Conservation (phyloP, 805 yeast genomes). For the Ogataea wickerhamii region DNA sequence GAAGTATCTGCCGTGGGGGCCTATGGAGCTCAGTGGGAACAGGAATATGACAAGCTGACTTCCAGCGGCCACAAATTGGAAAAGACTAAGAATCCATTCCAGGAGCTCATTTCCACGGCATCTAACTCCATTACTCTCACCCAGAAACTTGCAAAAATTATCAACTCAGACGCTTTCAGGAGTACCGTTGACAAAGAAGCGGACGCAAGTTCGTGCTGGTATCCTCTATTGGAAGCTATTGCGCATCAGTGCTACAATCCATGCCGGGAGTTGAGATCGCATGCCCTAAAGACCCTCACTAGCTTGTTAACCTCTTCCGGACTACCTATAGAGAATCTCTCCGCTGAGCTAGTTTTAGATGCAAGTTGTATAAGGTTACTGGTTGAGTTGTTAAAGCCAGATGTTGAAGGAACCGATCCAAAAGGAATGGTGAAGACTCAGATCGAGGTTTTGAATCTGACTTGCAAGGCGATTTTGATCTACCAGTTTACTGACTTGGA, state of each 20-base stretch:
- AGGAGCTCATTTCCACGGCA: conserved; percentile 54
- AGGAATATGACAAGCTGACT: conserved; percentile 46
- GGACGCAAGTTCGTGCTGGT: conserved; percentile 35
- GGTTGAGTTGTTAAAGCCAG: conserved; percentile 62
- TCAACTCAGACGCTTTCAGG: conserved; percentile 32
- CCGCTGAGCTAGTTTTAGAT: conserved; percentile 60
- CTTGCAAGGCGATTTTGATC: conserved; percentile 51
- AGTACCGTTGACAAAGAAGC: conserved; percentile 30
- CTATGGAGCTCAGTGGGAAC: conserved; percentile 72
- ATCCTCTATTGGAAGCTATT: conserved; percentile 73
- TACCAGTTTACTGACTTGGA: conserved; percentile 27
- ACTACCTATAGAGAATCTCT: conserved; percentile 33
- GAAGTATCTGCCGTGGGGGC: conserved; percentile 82
- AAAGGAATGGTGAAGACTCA: conserved; percentile 64
- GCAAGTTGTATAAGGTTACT: conserved; percentile 73
- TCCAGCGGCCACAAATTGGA: conserved; percentile 43
- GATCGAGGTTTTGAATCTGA: conserved; percentile 58
- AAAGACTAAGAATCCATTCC: conserved; percentile 43
- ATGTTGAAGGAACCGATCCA: conserved; percentile 56
- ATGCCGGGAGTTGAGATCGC: conserved; percentile 67
- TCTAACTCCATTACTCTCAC: conserved; percentile 62
- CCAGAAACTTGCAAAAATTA: conserved; percentile 40
- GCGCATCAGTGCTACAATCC: conserved; percentile 91
- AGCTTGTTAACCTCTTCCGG: conserved; percentile 41
- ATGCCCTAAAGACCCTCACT: conserved; percentile 62